A percentile compares a stretch with the other conserved stretches of the same genome.
Conservation (phyloP, 2,329 filamentous ascomycete species). For the Zalaria obscura region DNA sequence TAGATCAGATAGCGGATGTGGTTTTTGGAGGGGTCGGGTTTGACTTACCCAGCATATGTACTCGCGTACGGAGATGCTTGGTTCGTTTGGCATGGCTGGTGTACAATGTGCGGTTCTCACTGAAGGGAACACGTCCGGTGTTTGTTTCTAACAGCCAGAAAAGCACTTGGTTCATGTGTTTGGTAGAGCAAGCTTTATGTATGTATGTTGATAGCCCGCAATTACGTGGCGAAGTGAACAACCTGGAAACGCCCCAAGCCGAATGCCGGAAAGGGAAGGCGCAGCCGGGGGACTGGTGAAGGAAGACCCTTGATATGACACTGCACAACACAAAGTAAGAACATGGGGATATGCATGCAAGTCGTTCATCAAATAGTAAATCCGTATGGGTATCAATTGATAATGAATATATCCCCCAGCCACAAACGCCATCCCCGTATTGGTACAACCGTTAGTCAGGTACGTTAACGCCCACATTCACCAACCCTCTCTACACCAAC, state of each 20-base stretch:
- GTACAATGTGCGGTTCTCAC: not conserved
- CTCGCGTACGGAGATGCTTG: conserved; percentile 40
- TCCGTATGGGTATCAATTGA: no score
- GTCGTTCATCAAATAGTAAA: conserved; percentile 3
- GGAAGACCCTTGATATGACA: not conserved
- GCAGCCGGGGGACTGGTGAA: no score
- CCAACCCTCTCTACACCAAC: not conserved
- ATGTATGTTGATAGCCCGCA: conserved; percentile 1
- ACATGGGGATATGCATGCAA: not conserved
- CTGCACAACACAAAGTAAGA: not conserved
- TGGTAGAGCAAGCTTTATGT: conserved; percentile 2
- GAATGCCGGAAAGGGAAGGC: no score
- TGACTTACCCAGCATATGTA: conserved; percentile 39
- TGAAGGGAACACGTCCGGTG: no score
- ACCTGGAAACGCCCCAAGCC: no score
- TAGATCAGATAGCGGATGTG: not conserved
- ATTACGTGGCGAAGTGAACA: no score
- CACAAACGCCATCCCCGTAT: not conserved
- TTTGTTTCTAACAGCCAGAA: no score
- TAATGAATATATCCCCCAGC: no score
- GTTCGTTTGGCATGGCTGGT: not conserved
- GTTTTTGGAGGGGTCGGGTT: not conserved
- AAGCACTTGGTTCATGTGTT: not conserved
- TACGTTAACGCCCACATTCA: not conserved
- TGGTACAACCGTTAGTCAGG: not conserved